Conservation (phyloP, 2,329 filamentous ascomycete genomes). For the Alternaria sp. region DNA sequence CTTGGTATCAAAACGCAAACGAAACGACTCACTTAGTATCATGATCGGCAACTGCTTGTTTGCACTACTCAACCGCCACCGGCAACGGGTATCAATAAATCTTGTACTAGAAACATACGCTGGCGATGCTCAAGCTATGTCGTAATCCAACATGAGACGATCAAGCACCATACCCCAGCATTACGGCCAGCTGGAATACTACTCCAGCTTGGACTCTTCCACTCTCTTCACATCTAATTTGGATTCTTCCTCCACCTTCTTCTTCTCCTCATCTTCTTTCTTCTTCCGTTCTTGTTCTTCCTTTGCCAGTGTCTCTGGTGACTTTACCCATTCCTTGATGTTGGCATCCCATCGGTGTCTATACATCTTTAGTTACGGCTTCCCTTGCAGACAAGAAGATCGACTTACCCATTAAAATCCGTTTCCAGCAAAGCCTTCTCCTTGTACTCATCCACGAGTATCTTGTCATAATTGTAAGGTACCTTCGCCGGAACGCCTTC, state of each 20-base stretch:
- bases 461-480: conserved; percentile 73
- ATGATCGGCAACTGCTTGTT: background rate
- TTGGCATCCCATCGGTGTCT: conserved; percentile 70
- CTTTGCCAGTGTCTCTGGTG: conserved; percentile 25
- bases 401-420: conserved; percentile 65
- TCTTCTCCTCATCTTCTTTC: conserved; percentile 16
- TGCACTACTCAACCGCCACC: background rate
- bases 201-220: conserved; percentile 27
- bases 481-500: conserved; percentile 76
- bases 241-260: conserved; percentile 13
- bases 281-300: conserved; percentile 25
- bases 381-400: background rate
- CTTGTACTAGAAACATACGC: conserved; percentile 9
- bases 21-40: background rate
- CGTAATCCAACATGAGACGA: conserved; percentile 7
- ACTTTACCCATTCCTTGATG: conserved; percentile 67
- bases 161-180: background rate
- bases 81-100: conserved; percentile 34
- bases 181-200: conserved; percentile 32
- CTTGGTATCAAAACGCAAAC: background rate
- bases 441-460: conserved; percentile 72
- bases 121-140: conserved; percentile 5
- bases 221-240: conserved; percentile 16
- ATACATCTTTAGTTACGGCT: conserved; percentile 12
- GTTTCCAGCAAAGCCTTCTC: conserved; percentile 68